A percentile compares a stretch with the other conserved stretches of the same genome.
Evolutionary conservation across 1,284 basidiomycete genomes (phyloP).

Genomic region (Lentinus polychrous): DNA sequence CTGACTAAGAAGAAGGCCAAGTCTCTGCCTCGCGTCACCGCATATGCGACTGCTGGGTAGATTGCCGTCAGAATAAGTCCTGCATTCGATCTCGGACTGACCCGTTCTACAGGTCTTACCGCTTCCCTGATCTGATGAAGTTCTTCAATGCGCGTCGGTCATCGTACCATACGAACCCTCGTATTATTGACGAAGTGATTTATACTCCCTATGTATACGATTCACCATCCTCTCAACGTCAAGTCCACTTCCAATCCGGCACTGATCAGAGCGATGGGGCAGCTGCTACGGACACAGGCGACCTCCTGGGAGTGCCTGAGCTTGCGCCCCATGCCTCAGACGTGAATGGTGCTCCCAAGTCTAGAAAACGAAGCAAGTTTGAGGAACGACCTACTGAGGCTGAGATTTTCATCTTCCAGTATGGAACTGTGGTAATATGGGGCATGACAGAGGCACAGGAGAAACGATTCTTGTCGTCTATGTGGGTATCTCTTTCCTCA

Average conservation of each 20-base stretch:
- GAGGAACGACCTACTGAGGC: conserved; percentile 63
- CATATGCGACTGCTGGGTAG: conserved; percentile 90
- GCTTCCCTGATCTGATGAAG: conserved; percentile 79
- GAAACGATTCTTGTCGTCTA: conserved; percentile 78
- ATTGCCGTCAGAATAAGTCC: conserved; percentile 16
- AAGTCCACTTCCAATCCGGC: conserved; percentile 24
- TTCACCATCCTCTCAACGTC: conserved; percentile 25
- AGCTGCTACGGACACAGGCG: conserved; percentile 37
- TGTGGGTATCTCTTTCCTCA: conserved; percentile 47
- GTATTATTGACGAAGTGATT: conserved; percentile 74
- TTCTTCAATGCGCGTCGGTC: conserved; percentile 80
- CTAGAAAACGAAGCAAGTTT: conserved; percentile 57
- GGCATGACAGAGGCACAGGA: conserved; percentile 94
- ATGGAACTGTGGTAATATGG: conserved; percentile 94
- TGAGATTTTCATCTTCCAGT: conserved; percentile 91
- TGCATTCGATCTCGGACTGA: background rate
- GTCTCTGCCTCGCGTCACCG: conserved; percentile 89
- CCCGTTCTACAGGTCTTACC: conserved; percentile 59
- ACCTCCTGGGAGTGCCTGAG: conserved; percentile 70
- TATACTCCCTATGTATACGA: conserved; percentile 82
- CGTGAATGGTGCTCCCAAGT: conserved; percentile 14
- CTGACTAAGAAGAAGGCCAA: conserved; percentile 94
- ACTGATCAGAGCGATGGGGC: conserved; percentile 14
- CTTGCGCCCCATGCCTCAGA: conserved; percentile 30
- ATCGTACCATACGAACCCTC: conserved; percentile 81